Percentiles rank a stretch among this genome's conserved stretches.
These are phyloP conservation scores for Malassezia slooffiae DNA, from an alignment of 1,284 basidiomycete genomes.

Conservation along the genomic window DNA sequence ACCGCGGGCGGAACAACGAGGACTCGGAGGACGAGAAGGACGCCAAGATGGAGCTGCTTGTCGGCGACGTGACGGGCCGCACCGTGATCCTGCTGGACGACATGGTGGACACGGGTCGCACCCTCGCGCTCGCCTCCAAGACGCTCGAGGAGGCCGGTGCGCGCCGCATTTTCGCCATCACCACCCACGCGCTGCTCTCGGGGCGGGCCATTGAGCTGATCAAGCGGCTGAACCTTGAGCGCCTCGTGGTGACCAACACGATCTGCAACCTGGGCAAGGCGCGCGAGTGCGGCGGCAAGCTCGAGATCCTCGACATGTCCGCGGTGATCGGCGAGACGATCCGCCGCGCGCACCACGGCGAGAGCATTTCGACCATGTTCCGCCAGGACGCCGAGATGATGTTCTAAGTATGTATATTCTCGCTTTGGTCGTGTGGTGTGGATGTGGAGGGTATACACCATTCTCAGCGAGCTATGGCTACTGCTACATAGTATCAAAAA, in stretches of 20 bases:
- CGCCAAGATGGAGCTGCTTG: conserved; percentile 74
- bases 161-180: conserved; percentile 71
- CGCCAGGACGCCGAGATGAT: conserved; percentile 40
- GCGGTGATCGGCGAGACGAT: conserved; percentile 90
- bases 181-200: conserved; percentile 83
- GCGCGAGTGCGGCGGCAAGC: conserved; percentile 49
- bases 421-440: too few species aligned
- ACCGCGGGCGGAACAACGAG: conserved; percentile 11
- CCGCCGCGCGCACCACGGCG: conserved; percentile 88
- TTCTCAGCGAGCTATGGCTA: too few species aligned
- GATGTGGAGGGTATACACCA: too few species aligned
- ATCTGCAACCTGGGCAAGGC: conserved; percentile 55
- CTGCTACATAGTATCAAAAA: conserved; percentile 15
- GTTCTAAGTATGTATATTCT: conserved; percentile 19
- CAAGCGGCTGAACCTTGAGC: conserved; percentile 66
- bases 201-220: conserved; percentile 70
- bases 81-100: conserved; percentile 92
- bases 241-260: conserved; percentile 78
- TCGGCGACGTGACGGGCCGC: conserved; percentile 90
- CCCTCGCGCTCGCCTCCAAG: conserved; percentile 70
- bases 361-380: conserved; percentile 51
- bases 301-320: conserved; percentile 66
- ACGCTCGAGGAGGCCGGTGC: conserved; percentile 81
- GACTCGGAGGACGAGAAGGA: conserved; percentile 45
- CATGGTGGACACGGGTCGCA: conserved; percentile 92